Evolutionary conservation across 441 rosid species (phyloP), one percentile per base, ranked within the genome.

Genomic region (Geranium incanum): DNA sequence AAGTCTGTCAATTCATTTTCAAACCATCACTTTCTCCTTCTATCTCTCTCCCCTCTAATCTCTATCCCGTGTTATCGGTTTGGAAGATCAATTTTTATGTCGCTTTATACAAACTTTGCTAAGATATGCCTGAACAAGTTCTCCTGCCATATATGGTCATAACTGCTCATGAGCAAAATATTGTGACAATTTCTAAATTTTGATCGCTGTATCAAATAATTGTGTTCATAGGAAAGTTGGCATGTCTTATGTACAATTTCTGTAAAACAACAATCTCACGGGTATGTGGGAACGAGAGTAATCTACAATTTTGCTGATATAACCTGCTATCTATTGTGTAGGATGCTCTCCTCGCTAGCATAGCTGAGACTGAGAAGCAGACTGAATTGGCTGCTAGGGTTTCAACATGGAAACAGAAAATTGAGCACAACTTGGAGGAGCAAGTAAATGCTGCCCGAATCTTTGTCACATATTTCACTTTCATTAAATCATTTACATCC

Each of bases 321-420:
- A 6, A 57, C 8, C 43, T 28, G n/a, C 18, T 72, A 16, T 72
- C 68, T 71, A n/a, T 64, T 37, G 19, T 62, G 78, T 81, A 94
- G 98, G 98, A 91, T 80, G 89, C 93, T 77, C 92, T 94, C 50
- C 96, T 94, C 23, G 96, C 91, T 50, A 89, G 88, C 82, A 88
- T 94, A 81, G 95, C 98, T 71, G 92, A 90, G 84, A 84, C 72
- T 38, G 98, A 91, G 82, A 94, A 85, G 74, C 95, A 87, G 80
- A 87, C 91, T n/a, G 97, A 90, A 78, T 78, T 92, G 78, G 95
- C 95, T 77, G 85, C 91, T 75, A 93, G 97, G 37, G 95, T 94
- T 70, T 86, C 97, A 57, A 76, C 88, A 0, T 94, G 99, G 99
- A 92, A 90, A 84, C 97, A 87, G 74, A 94, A 89, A 71, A 90